Base-by-base conservation (phyloP, 2,329 filamentous ascomycete species). In the Penicillium glabrum region DNA sequence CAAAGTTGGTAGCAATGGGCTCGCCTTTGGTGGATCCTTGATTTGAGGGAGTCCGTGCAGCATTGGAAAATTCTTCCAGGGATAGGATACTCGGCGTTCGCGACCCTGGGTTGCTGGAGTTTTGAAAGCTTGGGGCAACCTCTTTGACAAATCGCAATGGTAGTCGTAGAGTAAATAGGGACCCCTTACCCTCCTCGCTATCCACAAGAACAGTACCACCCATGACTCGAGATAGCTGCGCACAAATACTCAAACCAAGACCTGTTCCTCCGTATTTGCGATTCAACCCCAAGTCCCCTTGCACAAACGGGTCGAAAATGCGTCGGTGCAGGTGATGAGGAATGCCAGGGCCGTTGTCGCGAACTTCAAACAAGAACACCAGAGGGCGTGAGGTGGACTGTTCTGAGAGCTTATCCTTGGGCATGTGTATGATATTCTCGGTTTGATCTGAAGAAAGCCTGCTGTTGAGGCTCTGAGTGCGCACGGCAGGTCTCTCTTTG, bases 291-390 rank as follows among this genome's bases (percentile, higher is more conserved):
- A 95, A 78, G 69, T 96, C 92, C n/a, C 90, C 93, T 73, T 97
- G 93, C 0, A 96, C 90, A 69, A 97, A 97, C 0, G 93, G 93
- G 72, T 96, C 93, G 70, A 97, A 97, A 10, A 97, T 91, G 63
- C 88, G 88, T 55, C 90, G 81, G 65, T 92, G 91, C 72, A 96
- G 84, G 61, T 88, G 79, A 7, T 87, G 83, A 0, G 91, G 86
- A 54, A 96, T 96, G 27, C 93, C 93, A 0, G 91, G 92, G 0
- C 93, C 93, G 0, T 88, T 93, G 64, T 97, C 93, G 69, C 91
- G 83, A 1, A 96, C 91, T 69, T 96, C 89, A 59, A 96, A 96
- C 68, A 96, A 89, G 65, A 96, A 96, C 10, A 86, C 70, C 53
- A 90, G 84, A n/a, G 84, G 83, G 69, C 83, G 87, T 13, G 88